A percentile compares a stretch with the other conserved stretches of the same genome.
phyloP scores from a whole-genome alignment of 139 green algal species.

The Micromonas pusilla region DNA sequence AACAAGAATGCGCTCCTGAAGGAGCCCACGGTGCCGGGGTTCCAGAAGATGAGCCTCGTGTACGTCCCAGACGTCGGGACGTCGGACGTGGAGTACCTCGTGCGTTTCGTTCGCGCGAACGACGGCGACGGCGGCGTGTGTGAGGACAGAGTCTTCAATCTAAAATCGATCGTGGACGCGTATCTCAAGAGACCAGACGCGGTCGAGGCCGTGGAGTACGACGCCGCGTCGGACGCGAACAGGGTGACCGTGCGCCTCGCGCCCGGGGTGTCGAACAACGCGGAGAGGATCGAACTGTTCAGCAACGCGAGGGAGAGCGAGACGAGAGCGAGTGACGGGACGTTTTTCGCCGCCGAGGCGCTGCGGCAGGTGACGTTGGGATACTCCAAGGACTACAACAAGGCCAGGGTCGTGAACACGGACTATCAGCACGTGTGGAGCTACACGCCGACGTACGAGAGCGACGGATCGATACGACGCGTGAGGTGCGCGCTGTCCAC shows the following conservation, averaged over 20 bases:
- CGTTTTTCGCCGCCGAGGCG: conserved; percentile 12
- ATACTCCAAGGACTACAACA: conserved; percentile 6
- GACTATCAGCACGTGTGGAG: conserved; percentile 27
- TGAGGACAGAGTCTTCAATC: conserved; percentile 23
- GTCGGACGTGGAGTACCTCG: not conserved
- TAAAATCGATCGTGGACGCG: not conserved
- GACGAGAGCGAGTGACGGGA: conserved; percentile 1
- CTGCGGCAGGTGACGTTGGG: conserved; percentile 14
- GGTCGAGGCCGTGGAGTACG: conserved; percentile 23
- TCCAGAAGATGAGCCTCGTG: conserved; percentile 13
- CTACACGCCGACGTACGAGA: conserved; percentile 7
- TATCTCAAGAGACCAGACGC: not conserved
- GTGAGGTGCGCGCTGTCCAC: not conserved
- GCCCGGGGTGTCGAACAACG: conserved; percentile 5
- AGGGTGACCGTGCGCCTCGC: not conserved
- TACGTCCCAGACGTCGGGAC: conserved; percentile 19
- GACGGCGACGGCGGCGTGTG: not conserved
- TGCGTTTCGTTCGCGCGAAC: conserved; percentile 14
- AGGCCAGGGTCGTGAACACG: not conserved
- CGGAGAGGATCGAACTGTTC: conserved; percentile 26
- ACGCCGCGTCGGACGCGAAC: not conserved
- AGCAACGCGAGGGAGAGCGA: conserved; percentile 20
- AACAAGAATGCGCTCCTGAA: not conserved
- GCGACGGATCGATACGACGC: not conserved
- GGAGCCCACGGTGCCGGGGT: conserved; percentile 9